These are phyloP conservation scores for Nakazawaea pomicola DNA, from an alignment of 805 yeast genomes.

Conservation along the genomic window DNA sequence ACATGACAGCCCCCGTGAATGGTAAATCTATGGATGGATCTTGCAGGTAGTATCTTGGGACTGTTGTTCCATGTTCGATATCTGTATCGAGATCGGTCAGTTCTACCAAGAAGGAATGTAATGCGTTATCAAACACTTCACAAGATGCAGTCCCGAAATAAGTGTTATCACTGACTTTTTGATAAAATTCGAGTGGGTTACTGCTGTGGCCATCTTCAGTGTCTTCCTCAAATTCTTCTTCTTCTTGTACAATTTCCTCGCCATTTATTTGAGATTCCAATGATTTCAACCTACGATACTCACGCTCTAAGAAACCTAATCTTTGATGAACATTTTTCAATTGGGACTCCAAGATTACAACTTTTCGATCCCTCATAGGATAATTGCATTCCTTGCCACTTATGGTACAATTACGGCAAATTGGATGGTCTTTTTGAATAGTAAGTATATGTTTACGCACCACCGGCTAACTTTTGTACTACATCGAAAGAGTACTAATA, in stretches of 20 bases:
- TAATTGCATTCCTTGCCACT: not conserved
- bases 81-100: not conserved
- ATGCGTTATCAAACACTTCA: not conserved
- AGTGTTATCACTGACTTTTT: not conserved
- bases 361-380: not conserved
- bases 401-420: not conserved
- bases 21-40: not conserved
- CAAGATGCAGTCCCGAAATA: not conserved
- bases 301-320: not conserved
- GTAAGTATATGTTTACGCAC: too few species aligned
- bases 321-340: not conserved
- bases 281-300: not conserved
- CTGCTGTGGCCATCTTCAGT: too few species aligned
- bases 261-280: too few species aligned
- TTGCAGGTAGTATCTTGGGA: not conserved
- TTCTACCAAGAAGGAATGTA: not conserved
- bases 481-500: not conserved
- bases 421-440: not conserved
- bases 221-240: not conserved
- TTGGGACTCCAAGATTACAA: not conserved
- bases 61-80: too few species aligned
- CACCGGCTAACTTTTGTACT: not conserved
- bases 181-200: not conserved
- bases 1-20: not conserved
- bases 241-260: too few species aligned